A percentile compares a stretch with the other conserved stretches of the same genome.
phyloP scores from a whole-genome alignment of 257 asterid species.

The Plantago elongata region DNA sequence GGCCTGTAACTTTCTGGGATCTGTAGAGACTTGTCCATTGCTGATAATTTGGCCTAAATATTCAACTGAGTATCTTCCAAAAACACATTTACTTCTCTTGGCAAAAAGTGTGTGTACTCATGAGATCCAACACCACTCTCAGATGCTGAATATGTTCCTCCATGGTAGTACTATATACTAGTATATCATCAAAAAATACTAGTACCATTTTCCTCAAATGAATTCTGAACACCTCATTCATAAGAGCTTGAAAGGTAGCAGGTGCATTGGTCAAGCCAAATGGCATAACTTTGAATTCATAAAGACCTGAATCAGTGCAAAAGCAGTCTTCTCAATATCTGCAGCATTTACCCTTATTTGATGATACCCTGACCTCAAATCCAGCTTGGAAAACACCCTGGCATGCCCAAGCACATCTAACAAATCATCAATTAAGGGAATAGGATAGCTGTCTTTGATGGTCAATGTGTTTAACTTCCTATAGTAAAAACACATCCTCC shows the following conservation, averaged over 20 bases:
- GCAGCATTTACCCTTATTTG: background rate
- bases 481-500: background rate
- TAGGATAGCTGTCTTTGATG: background rate
- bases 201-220: background rate
- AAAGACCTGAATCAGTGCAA: background rate
- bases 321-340: background rate
- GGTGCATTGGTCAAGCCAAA: constrained; percentile 10
- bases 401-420: background rate
- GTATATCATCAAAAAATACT: constrained; percentile 7
- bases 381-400: background rate
- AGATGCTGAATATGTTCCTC: background rate
- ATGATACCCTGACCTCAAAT: constrained; percentile 9
- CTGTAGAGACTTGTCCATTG: background rate
- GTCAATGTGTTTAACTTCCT: constrained; percentile 1
- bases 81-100: too few species aligned
- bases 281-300: background rate
- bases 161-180: background rate
- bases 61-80: background rate
- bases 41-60: constrained; percentile 4
- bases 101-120: too few species aligned
- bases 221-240: background rate
- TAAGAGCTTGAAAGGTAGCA: constrained; percentile 2
- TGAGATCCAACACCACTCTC: background rate
- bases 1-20: background rate
- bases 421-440: constrained; percentile 14